Percentiles rank a stretch among this genome's conserved stretches.
Conservation (phyloP, 2,329 filamentous ascomycete genomes). For the Penicillium sp. region DNA sequence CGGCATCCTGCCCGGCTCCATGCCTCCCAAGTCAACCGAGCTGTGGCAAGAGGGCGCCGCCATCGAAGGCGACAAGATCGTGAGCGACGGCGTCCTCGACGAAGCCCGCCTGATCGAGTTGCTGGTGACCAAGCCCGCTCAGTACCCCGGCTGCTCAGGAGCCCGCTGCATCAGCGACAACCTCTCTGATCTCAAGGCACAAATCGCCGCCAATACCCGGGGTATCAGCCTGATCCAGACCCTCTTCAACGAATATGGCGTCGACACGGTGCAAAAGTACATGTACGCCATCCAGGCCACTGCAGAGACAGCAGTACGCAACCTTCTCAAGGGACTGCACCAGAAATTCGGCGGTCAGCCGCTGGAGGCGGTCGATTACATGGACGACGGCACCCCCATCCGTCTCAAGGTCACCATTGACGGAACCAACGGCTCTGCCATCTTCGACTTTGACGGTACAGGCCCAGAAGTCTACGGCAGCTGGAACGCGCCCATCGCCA, state of each 20-base stretch:
- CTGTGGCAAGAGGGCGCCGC: slow-evolving; percentile 52
- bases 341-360: slow-evolving; percentile 68
- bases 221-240: slow-evolving; percentile 76
- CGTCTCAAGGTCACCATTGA: slow-evolving; percentile 74
- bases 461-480: slow-evolving; percentile 79
- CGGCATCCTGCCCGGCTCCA: slow-evolving; percentile 77
- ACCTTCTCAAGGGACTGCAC: slow-evolving; percentile 71
- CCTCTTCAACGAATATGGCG: slow-evolving; percentile 75
- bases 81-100: slow-evolving; percentile 75
- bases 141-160: slow-evolving; percentile 74
- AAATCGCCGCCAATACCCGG: slow-evolving; percentile 84
- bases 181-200: slow-evolving; percentile 81
- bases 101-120: slow-evolving; percentile 73
- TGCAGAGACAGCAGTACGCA: slow-evolving; percentile 73
- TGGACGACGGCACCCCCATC: slow-evolving; percentile 85
- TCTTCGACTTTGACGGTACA: slow-evolving; percentile 78
- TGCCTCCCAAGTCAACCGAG: slow-evolving; percentile 64
- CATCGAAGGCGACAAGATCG: slow-evolving; percentile 60
- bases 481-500: slow-evolving; percentile 78
- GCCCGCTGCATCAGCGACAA: slow-evolving; percentile 81
- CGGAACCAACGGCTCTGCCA: slow-evolving; percentile 69
- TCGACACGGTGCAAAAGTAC: slow-evolving; percentile 76
- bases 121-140: slow-evolving; percentile 71
- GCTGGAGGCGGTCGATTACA: slow-evolving; percentile 75
- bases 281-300: slow-evolving; percentile 83